These are phyloP conservation scores for Pichia norvegensis DNA, from an alignment of 1,139 yeast genomes.

Conservation along the genomic window DNA sequence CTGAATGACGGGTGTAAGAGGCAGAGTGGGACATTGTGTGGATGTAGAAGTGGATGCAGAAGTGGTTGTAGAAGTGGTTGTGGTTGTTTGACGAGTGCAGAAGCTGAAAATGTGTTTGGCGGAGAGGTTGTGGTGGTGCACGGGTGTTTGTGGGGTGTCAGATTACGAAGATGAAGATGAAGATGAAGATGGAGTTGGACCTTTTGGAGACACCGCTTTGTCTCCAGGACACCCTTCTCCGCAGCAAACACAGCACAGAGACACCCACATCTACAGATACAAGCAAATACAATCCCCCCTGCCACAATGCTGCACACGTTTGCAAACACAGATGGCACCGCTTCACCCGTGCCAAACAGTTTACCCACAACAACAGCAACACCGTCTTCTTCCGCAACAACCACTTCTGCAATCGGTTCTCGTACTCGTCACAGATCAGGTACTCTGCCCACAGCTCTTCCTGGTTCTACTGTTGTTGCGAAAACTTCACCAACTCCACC, in stretches of 20 bases:
- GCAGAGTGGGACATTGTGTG: conserved; percentile 4
- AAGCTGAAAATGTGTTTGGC: too few species aligned
- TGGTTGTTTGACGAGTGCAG: background rate
- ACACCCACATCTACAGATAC: background rate
- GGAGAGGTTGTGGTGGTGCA: too few species aligned
- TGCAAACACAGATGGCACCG: too few species aligned
- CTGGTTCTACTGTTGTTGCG: background rate
- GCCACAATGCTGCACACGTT: too few species aligned
- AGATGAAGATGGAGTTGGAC: too few species aligned
- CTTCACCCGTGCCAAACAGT: too few species aligned
- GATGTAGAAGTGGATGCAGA: background rate
- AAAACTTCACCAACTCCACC: background rate
- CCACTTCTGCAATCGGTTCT: conserved; percentile 24
- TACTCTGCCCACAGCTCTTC: conserved; percentile 42
- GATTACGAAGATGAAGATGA: too few species aligned
- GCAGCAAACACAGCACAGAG: background rate
- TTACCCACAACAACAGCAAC: too few species aligned
- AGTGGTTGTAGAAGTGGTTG: too few species aligned
- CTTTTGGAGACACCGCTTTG: background rate
- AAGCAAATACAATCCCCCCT: too few species aligned
- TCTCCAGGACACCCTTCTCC: background rate
- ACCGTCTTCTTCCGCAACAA: conserved; percentile 2
- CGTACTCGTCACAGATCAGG: conserved; percentile 49
- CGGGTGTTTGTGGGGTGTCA: background rate
- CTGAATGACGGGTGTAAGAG: conserved; percentile 43